Percentiles rank a stretch among this genome's conserved stretches.
These are phyloP conservation scores for Yarrowia sp. DNA, from an alignment of 805 yeast species.

Conservation along the genomic window DNA sequence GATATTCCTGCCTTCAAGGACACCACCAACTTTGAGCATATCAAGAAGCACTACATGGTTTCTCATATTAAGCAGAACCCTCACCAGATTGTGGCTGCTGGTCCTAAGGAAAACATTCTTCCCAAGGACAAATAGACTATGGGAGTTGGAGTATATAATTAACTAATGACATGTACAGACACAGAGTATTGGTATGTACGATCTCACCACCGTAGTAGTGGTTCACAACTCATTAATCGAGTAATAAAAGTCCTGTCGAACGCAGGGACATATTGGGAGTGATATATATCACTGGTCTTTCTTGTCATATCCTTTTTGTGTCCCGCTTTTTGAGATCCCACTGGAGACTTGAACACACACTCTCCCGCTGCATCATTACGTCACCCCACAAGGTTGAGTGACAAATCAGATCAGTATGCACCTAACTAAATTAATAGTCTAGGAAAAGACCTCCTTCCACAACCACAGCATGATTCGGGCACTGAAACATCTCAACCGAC, in stretches of 20 bases:
- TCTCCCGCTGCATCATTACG: background rate
- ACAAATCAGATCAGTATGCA: background rate
- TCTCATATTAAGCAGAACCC: conserved; percentile 82
- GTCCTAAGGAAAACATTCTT: conserved; percentile 76
- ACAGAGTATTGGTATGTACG: too few relatives aligned
- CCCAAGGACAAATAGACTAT: conserved; percentile 39
- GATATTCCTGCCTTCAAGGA: conserved; percentile 62
- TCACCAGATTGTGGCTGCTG: conserved; percentile 75
- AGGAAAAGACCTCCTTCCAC: background rate
- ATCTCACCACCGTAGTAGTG: too few relatives aligned
- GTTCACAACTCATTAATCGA: too few relatives aligned
- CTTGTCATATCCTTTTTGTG: background rate
- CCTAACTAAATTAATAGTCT: background rate
- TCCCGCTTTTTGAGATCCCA: background rate
- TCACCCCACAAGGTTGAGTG: background rate
- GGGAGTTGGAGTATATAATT: background rate
- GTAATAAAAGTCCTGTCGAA: too few relatives aligned
- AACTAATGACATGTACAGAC: too few relatives aligned
- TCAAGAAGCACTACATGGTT: conserved; percentile 86
- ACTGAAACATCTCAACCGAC: background rate
- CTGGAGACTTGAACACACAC: background rate
- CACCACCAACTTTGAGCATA: conserved; percentile 85
- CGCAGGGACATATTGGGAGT: too few relatives aligned
- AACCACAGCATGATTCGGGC: conserved; percentile 7
- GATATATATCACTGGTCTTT: background rate